Evolutionary conservation across 2,329 filamentous ascomycete species (phyloP), one percentile per base, ranked within the genome.

Genomic region (Aspergillus brunneoviolaceus): DNA sequence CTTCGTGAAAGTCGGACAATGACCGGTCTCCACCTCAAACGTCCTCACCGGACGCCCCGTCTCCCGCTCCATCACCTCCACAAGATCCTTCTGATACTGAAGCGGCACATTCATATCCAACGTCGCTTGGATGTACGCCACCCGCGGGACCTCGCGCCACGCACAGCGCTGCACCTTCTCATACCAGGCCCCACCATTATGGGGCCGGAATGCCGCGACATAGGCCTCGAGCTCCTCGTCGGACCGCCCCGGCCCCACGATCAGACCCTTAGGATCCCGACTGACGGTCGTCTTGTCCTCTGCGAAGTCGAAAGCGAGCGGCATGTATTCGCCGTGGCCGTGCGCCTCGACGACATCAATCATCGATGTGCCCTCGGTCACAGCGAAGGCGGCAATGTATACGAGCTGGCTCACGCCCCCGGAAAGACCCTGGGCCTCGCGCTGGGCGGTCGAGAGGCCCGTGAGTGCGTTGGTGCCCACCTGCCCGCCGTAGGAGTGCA

Each of bases 401-500:
- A 60, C 11, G 9, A 48, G 10, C 10, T 25, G 52, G 2, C 45
- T 3, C 0, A 55, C 51, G 0, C 60, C 60, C 1, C 56, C 39
- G 3, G 35, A 3, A 4, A 51, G 21, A 9, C 33, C 48, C 25
- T 31, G 35, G 2, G 48, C 21, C 27, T 55, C 16, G 2, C 59
- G 59, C 3, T 19, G 39, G 4, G 51, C 7, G 6, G 11, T 3
- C 0, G 45, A 45, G 0, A 63, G 42, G n/a, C 51, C 51, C 1
- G 6, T 7, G 5, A 63, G 50, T 14, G 49, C 56, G 14, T 63
- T 59, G 12, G 56, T 52, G 7, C 59, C 59, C n/a, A 63, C 53
- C n/a, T 61, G 59, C 1, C 59, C 59, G 6, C 61, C 57, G 48
- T 63, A 63, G 14, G 61, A 63, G 25, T 63, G 61, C 45, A 57